These are phyloP conservation scores for Fusarium hainanense DNA, from an alignment of 2,329 filamentous ascomycete genomes.

Conservation along the genomic window DNA sequence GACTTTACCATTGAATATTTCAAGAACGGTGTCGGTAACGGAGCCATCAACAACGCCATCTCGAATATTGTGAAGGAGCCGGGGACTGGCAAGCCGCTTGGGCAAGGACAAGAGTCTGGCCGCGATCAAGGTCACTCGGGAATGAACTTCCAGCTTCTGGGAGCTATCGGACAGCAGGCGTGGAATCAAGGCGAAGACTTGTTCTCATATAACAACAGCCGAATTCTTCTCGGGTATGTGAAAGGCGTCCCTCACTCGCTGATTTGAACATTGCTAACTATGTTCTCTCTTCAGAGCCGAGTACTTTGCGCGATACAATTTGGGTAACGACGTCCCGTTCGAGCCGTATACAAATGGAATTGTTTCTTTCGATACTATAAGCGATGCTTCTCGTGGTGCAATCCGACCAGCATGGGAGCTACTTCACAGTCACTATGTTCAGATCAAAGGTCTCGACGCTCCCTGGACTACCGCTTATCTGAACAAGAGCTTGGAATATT, in stretches of 20 bases:
- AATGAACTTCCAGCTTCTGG: slow-evolving; percentile 16
- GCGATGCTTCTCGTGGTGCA: slow-evolving; percentile 13
- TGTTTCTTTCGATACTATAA: slow-evolving; percentile 12
- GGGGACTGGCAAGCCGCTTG: slow-evolving; percentile 5
- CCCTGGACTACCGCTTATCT: slow-evolving; percentile 31
- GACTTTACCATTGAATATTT: slow-evolving; percentile 24
- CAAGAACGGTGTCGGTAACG: slow-evolving; percentile 20
- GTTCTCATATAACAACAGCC: slow-evolving; percentile 31
- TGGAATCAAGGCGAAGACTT: slow-evolving; percentile 30
- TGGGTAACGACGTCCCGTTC: slow-evolving; percentile 31
- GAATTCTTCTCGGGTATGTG: slow-evolving; percentile 34
- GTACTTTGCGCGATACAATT: slow-evolving; percentile 29
- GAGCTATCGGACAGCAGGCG: slow-evolving; percentile 20
- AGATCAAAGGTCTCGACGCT: slow-evolving; percentile 23
- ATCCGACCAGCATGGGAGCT: slow-evolving; percentile 13
- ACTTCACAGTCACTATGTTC: slow-evolving; percentile 27
- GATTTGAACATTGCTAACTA: too few relatives aligned
- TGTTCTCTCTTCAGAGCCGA: slow-evolving; percentile 10
- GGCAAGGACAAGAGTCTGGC: slow-evolving; percentile 30
- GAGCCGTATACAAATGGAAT: slow-evolving; percentile 31
- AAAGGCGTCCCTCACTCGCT: too few relatives aligned
- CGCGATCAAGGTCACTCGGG: slow-evolving; percentile 29
- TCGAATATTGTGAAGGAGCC: slow-evolving; percentile 18
- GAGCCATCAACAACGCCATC: slow-evolving; percentile 13
- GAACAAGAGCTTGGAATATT: background rate